Evolutionary conservation across 2,329 filamentous ascomycete species (phyloP).

Genomic region (Ascocoryne sarcoides): DNA sequence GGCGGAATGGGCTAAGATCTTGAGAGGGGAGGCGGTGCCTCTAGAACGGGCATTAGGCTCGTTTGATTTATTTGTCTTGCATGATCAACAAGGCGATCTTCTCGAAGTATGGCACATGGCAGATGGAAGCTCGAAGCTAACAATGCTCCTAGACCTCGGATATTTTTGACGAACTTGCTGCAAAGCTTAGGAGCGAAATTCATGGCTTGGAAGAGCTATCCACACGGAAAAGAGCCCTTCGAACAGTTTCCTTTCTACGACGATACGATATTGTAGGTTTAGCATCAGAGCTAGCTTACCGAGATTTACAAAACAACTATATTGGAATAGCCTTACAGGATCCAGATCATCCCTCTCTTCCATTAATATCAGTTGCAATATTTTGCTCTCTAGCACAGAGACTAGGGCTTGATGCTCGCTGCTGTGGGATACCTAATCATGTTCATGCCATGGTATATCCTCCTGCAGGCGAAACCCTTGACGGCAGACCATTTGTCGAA

Average conservation of each 20-base stretch:
- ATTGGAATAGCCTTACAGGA: constrained; percentile 73
- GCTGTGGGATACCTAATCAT: constrained; percentile 76
- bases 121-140: not conserved
- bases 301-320: constrained; percentile 77
- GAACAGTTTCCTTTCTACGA: constrained; percentile 62
- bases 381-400: constrained; percentile 72
- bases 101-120: constrained; percentile 43
- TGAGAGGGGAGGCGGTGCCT: constrained; percentile 37
- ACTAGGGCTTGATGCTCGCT: constrained; percentile 66
- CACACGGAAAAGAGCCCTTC: constrained; percentile 58
- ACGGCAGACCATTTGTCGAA: constrained; percentile 36
- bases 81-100: constrained; percentile 63
- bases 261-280: constrained; percentile 61
- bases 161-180: constrained; percentile 57
- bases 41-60: constrained; percentile 71
- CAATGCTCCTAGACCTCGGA: constrained; percentile 44
- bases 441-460: constrained; percentile 72
- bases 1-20: constrained; percentile 60
- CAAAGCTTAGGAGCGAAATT: constrained; percentile 43
- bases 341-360: constrained; percentile 67
- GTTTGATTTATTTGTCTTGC: constrained; percentile 83
- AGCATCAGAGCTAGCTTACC: constrained; percentile 57
- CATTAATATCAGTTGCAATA: constrained; percentile 78
- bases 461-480: constrained; percentile 48
- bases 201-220: constrained; percentile 46